phyloP scores from a whole-genome alignment of 768 basidiomycete genomes.

The Suillus cothurnatus region DNA sequence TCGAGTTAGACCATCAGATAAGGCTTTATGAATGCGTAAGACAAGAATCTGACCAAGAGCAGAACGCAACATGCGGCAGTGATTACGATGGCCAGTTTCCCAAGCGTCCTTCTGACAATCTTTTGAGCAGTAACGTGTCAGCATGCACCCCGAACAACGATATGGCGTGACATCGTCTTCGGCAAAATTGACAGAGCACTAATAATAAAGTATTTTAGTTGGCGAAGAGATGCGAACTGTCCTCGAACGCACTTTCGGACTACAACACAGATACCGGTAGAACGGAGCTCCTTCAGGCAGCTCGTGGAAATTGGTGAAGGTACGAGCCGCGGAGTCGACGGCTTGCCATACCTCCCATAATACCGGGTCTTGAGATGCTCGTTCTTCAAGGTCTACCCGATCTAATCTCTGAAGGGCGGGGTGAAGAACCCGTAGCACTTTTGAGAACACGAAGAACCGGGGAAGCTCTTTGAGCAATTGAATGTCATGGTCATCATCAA shows the following conservation, averaged over 20 bases:
- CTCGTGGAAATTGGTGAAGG: constrained; percentile 6
- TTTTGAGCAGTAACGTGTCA: constrained; percentile 6
- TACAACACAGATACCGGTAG: constrained; percentile 5
- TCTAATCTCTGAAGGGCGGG: constrained; percentile 7
- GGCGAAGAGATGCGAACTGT: not conserved
- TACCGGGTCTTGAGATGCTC: constrained; percentile 1
- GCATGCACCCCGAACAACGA: constrained; percentile 7
- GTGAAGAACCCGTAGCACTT: constrained; percentile 7
- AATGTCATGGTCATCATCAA: constrained; percentile 9
- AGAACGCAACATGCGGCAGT: constrained; percentile 5
- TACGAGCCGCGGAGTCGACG: not conserved
- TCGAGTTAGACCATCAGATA: not conserved
- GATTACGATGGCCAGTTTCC: constrained; percentile 1
- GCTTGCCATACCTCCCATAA: constrained; percentile 5
- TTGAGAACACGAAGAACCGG: constrained; percentile 2
- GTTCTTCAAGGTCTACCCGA: not conserved
- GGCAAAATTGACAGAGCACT: constrained; percentile 1
- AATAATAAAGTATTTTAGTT: not conserved
- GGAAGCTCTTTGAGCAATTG: constrained; percentile 9
- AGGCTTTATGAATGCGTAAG: not conserved
- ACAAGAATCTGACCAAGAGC: not conserved
- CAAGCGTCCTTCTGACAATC: constrained; percentile 5
- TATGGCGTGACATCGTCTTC: constrained; percentile 4
- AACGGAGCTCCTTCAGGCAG: constrained; percentile 6
- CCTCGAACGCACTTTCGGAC: not conserved